Evolutionary conservation across 805 yeast species (phyloP).

Genomic region (Starmerella lactis-condensi): DNA sequence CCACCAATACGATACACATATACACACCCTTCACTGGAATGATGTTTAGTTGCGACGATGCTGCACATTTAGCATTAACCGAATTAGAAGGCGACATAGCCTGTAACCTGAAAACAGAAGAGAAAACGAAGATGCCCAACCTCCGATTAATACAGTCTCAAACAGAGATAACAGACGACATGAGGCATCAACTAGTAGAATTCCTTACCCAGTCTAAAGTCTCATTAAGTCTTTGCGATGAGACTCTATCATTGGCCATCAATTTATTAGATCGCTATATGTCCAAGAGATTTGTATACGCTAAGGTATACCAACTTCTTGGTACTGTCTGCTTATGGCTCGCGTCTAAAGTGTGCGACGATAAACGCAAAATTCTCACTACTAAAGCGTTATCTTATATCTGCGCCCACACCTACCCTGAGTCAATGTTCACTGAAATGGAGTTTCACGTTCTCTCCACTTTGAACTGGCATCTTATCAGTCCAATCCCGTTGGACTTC

Average conservation of each 20-base stretch:
- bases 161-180: constrained; percentile 61
- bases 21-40: too few species aligned
- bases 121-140: constrained; percentile 28
- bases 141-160: constrained; percentile 58
- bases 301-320: constrained; percentile 75
- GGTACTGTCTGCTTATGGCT: constrained; percentile 88
- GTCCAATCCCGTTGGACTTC: constrained; percentile 38
- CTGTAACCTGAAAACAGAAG: constrained; percentile 6
- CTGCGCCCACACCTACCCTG: constrained; percentile 49
- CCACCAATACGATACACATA: too few species aligned
- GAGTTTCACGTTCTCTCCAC: constrained; percentile 55
- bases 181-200: constrained; percentile 60
- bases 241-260: constrained; percentile 48
- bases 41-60: constrained; percentile 8
- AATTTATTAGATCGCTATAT: constrained; percentile 80
- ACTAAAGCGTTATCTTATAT: constrained; percentile 50
- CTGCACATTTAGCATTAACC: constrained; percentile 14
- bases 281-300: constrained; percentile 64
- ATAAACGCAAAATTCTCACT: constrained; percentile 57
- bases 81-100: constrained; percentile 15
- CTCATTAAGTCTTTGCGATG: constrained; percentile 44
- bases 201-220: constrained; percentile 51
- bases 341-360: constrained; percentile 67
- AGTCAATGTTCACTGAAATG: constrained; percentile 51
- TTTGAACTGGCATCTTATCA: constrained; percentile 53